A percentile compares a stretch with the other conserved stretches of the same genome.
Evolutionary conservation across 495 filamentous ascomycete species (phyloP).

Genomic region (Venustampulla echinocandica): DNA sequence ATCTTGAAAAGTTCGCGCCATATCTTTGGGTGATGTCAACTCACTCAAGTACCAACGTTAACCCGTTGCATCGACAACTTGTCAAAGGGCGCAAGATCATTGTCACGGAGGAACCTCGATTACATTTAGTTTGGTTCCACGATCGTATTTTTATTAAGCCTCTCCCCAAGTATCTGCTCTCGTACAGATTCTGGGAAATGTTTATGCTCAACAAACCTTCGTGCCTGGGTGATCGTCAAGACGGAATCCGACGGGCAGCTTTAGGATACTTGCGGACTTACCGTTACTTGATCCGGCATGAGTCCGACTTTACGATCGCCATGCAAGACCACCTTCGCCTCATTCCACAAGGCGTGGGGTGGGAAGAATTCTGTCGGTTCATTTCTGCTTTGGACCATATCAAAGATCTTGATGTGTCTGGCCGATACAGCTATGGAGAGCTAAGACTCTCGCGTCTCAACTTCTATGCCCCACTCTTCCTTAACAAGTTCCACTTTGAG

Average conservation of each 20-base stretch:
- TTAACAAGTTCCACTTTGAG: slow-evolving; percentile 13
- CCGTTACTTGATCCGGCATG: slow-evolving; percentile 27
- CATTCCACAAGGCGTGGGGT: slow-evolving; percentile 23
- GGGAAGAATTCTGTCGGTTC: slow-evolving; percentile 9
- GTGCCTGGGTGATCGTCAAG: neutral
- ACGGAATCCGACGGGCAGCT: slow-evolving; percentile 13
- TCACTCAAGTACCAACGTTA: slow-evolving; percentile 22
- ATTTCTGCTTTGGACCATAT: neutral
- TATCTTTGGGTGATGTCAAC: slow-evolving; percentile 31
- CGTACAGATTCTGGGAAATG: slow-evolving; percentile 35
- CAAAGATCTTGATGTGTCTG: slow-evolving; percentile 1
- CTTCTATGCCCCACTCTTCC: slow-evolving; percentile 9
- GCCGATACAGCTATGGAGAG: slow-evolving; percentile 34
- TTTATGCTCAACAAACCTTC: slow-evolving; percentile 19
- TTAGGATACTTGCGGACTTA: slow-evolving; percentile 37
- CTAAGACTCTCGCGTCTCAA: slow-evolving; percentile 32
- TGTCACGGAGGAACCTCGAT: slow-evolving; percentile 35
- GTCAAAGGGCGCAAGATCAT: slow-evolving; percentile 37
- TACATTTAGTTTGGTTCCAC: slow-evolving; percentile 50
- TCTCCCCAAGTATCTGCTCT: slow-evolving; percentile 42
- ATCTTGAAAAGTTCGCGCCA: slow-evolving; percentile 14
- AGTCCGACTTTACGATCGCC: slow-evolving; percentile 35
- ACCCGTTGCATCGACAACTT: slow-evolving; percentile 32
- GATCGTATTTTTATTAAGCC: slow-evolving; percentile 49
- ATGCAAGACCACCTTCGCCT: slow-evolving; percentile 13